These are phyloP conservation scores for Ganoderma lucidum DNA, from an alignment of 1,284 basidiomycete genomes.

Conservation along the genomic window DNA sequence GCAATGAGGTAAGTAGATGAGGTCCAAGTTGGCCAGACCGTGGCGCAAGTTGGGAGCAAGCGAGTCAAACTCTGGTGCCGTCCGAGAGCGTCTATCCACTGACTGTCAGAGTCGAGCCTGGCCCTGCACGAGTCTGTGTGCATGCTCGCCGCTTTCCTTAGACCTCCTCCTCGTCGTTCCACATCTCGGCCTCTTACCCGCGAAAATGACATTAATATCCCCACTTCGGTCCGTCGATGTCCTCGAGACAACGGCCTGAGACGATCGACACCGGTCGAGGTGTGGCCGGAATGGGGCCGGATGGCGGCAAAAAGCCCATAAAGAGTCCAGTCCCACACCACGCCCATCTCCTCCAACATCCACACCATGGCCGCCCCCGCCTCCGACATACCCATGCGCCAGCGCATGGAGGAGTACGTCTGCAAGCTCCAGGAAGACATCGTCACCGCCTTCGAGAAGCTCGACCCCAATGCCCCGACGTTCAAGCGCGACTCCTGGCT, in stretches of 20 bases:
- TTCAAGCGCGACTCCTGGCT: conserved; percentile 93
- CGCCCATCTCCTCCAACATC: conserved; percentile 3
- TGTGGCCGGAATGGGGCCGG: conserved; percentile 27
- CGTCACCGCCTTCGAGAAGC: conserved; percentile 78
- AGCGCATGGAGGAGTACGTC: conserved; percentile 85
- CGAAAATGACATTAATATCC: neutral
- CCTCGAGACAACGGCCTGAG: neutral
- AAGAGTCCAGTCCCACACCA: conserved; percentile 6
- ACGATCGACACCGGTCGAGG: conserved; percentile 22
- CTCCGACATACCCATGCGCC: conserved; percentile 69
- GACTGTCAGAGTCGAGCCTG: too few relatives aligned
- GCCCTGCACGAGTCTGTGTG: too few relatives aligned
- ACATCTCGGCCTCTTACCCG: neutral
- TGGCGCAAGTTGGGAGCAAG: too few relatives aligned
- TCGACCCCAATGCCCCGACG: conserved; percentile 75
- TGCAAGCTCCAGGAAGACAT: conserved; percentile 85
- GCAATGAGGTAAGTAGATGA: too few relatives aligned
- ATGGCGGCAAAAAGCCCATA: conserved; percentile 16
- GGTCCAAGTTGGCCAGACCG: too few relatives aligned
- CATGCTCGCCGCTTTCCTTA: too few relatives aligned
- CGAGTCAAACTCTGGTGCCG: too few relatives aligned
- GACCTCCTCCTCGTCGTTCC: neutral
- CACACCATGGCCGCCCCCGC: conserved; percentile 25
- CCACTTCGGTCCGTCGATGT: neutral
- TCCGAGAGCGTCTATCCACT: too few relatives aligned